Conservation (phyloP, 768 basidiomycete genomes). For the Collybia sp. region DNA sequence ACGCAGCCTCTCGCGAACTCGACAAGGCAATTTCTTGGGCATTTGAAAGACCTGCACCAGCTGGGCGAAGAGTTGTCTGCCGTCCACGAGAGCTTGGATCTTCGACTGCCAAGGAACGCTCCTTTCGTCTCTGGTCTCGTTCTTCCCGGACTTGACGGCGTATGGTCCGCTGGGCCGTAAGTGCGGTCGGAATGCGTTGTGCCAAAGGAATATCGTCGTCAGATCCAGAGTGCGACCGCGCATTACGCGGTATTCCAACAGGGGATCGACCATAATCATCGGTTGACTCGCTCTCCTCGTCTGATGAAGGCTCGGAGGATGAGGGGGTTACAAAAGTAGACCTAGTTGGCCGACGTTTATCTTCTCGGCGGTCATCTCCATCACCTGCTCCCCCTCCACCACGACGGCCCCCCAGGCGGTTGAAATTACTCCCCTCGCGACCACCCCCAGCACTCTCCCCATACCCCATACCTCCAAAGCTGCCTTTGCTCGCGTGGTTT, state of each 20-base stretch:
- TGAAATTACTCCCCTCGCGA: conserved; percentile 15
- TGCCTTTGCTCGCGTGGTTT: conserved; percentile 6
- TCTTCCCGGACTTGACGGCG: conserved; percentile 69
- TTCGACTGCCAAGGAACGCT: conserved; percentile 31
- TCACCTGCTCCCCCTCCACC: conserved; percentile 35
- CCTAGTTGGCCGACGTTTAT: conserved; percentile 12
- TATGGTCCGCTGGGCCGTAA: conserved; percentile 79
- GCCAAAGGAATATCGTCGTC: conserved; percentile 87
- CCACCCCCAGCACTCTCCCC: conserved; percentile 12
- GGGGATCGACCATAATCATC: conserved; percentile 34
- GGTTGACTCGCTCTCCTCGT: conserved; percentile 33
- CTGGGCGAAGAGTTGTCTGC: conserved; percentile 32
- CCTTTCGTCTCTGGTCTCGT: conserved; percentile 49
- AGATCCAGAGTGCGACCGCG: conserved; percentile 21
- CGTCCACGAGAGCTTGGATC: conserved; percentile 14
- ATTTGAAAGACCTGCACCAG: conserved; percentile 21
- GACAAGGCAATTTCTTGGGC: conserved; percentile 12
- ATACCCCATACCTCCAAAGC: conserved; percentile 11
- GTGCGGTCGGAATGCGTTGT: conserved; percentile 74
- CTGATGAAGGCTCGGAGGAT: conserved; percentile 30
- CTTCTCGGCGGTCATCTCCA: conserved; percentile 18
- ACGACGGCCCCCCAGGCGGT: conserved; percentile 27
- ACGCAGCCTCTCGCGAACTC: conserved; percentile 33
- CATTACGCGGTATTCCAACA: conserved; percentile 7
- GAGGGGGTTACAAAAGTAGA: conserved; percentile 29